These are phyloP conservation scores for Citrullus amarus DNA, from an alignment of 306 rosid genomes.

Conservation along the genomic window DNA sequence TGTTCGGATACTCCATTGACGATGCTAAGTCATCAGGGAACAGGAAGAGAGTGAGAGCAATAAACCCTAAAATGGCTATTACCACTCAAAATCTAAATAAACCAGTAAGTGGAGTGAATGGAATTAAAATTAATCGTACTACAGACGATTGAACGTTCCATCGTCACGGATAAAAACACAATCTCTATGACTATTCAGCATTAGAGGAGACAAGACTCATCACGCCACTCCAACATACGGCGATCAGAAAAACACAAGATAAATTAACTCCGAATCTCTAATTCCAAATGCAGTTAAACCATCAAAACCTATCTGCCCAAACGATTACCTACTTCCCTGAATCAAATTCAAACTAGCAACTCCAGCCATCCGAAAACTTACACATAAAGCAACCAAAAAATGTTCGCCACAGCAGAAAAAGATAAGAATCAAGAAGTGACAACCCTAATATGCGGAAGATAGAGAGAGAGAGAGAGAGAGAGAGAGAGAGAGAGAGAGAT, in stretches of 20 bases:
- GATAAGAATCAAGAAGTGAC: slow-evolving; percentile 18
- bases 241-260: neutral
- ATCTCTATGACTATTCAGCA: neutral
- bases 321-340: neutral
- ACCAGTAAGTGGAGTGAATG: neutral
- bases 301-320: neutral
- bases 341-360: neutral
- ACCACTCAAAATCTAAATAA: neutral
- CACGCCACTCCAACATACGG: neutral
- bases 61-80: neutral
- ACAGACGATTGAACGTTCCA: neutral
- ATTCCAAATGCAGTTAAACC: neutral
- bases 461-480: neutral
- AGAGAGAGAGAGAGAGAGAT: neutral
- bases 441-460: neutral
- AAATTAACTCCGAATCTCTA: neutral
- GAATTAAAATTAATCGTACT: neutral
- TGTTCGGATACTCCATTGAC: neutral
- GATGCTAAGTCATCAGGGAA: neutral
- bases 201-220: neutral
- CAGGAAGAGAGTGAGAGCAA: neutral
- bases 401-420: neutral
- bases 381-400: neutral
- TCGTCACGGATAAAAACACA: neutral
- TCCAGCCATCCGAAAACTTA: neutral